Percentiles rank a stretch among this genome's conserved stretches.
Evolutionary conservation across 805 yeast genomes (phyloP).

Genomic region (Candida chauliodis): DNA sequence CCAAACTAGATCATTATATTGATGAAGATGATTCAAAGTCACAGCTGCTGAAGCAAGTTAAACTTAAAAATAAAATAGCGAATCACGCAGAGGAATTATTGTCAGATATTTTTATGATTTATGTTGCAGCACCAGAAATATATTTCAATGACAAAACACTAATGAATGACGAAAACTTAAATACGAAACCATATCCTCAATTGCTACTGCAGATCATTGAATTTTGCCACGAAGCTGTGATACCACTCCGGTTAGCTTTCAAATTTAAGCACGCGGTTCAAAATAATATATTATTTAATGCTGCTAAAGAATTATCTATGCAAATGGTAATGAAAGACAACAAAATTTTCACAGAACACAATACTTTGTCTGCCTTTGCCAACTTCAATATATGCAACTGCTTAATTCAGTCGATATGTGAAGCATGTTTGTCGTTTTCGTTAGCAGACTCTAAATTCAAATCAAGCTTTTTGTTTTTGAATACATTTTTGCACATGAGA

Average conservation of each 20-base stretch:
- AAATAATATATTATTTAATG: constrained; percentile 24
- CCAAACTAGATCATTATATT: constrained; percentile 19
- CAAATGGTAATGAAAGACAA: constrained; percentile 20
- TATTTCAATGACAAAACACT: constrained; percentile 27
- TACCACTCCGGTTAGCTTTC: constrained; percentile 16
- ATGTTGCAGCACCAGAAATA: constrained; percentile 29
- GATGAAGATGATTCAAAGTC: constrained; percentile 7
- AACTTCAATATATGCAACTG: constrained; percentile 26
- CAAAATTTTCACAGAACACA: constrained; percentile 14
- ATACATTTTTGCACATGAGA: constrained; percentile 28
- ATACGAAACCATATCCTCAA: constrained; percentile 11
- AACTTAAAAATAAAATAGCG: constrained; percentile 6
- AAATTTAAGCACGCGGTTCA: constrained; percentile 12
- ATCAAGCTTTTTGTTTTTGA: constrained; percentile 31
- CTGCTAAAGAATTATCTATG: constrained; percentile 33
- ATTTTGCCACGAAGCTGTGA: constrained; percentile 23
- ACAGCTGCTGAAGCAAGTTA: constrained; percentile 2
- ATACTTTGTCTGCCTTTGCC: constrained; percentile 23
- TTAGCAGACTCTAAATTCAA: constrained; percentile 35
- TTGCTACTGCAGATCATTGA: constrained; percentile 13
- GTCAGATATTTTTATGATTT: constrained; percentile 29
- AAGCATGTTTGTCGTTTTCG: constrained; percentile 30
- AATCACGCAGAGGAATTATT: constrained; percentile 26
- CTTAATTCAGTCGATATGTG: constrained; percentile 32
- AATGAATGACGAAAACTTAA: constrained; percentile 18